Base-by-base conservation (phyloP, 441 rosid species). In the Pelargonium myrrhifolium region DNA sequence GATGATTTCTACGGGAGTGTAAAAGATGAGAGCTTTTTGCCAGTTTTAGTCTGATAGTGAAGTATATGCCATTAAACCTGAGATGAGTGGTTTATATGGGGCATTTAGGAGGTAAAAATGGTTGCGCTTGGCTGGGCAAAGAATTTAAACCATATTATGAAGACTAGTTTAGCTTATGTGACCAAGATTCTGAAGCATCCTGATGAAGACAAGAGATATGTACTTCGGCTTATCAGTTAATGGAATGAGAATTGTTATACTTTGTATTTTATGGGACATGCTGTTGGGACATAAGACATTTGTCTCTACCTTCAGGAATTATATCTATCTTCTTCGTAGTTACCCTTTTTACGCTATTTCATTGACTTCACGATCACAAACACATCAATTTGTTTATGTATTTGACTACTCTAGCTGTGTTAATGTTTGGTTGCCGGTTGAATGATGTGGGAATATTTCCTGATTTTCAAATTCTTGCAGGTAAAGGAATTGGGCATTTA, bases 401-500 rank as follows among this genome's bases (percentile, higher is more conserved):
- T 35, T 11, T 55, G 3, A 55, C 21, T 55, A 9, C 22, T 55
- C 61, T 20, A 15, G 61, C 22, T 55, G 61, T 20, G 9, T 53
- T 18, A 22, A 18, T 55, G 61, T 17, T 20, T 22, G 21, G 61
- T 55, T 55, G 61, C 22, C 26, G 20, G 61, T 55, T n/a, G 17
- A 10, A 39, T 18, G 3, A 20, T 31, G 71, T n/a, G 3, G 65
- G 6, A 8, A 9, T 11, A 42, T 60, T 53, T 70, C 17, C 55
- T 67, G 65, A 65, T 67, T 45, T 49, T 66, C 1, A 14, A 62
- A 55, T 68, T 76, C 56, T 67, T 66, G 9, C 65, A 89, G 98
- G 96, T 89, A 67, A 92, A 92, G 77, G 98, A 92, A 77, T 79
- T 92, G 67, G 98, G 95, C 28, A 78, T 92, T 60, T 92, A 89